Evolutionary conservation across 2,329 filamentous ascomycete genomes (phyloP).

Genomic region (Apiospora hydei): DNA sequence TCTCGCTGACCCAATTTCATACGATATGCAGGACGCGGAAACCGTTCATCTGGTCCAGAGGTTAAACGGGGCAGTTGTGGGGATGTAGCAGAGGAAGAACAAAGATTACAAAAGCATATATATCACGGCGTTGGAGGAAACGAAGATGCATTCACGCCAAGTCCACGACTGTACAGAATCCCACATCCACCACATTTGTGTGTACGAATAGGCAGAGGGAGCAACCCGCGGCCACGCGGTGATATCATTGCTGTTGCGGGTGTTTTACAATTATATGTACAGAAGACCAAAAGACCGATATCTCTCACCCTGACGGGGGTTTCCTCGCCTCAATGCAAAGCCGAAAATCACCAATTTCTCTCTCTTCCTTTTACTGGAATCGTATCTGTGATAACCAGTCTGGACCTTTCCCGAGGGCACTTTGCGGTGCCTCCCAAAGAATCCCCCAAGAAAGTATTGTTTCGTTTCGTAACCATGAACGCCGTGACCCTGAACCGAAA

Average conservation of each 20-base stretch:
- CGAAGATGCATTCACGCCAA: not conserved
- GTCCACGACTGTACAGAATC: not conserved
- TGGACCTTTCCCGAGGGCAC: not conserved
- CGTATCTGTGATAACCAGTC: conserved; percentile 1
- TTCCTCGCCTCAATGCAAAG: not conserved
- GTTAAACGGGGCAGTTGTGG: conserved; percentile 29
- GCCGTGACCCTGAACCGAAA: conserved; percentile 12
- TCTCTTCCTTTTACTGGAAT: not conserved
- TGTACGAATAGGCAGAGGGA: conserved; percentile 19
- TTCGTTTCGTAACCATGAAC: conserved; percentile 10
- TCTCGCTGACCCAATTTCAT: conserved; percentile 1
- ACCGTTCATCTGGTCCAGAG: conserved; percentile 61
- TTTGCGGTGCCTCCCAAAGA: not conserved
- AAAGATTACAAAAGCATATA: conserved; percentile 25
- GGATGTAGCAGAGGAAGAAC: conserved; percentile 14
- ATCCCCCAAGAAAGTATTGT: not conserved
- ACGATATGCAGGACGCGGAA: conserved; percentile 58
- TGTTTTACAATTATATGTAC: conserved; percentile 14
- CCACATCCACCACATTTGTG: too few species aligned
- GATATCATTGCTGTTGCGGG: not conserved
- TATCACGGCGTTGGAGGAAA: conserved; percentile 31
- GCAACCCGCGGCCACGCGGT: not conserved
- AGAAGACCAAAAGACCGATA: not conserved
- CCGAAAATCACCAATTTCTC: not conserved
- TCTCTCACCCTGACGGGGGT: not conserved